Conservation (phyloP, 2,329 filamentous ascomycete species). For the Curvularia sp. region DNA sequence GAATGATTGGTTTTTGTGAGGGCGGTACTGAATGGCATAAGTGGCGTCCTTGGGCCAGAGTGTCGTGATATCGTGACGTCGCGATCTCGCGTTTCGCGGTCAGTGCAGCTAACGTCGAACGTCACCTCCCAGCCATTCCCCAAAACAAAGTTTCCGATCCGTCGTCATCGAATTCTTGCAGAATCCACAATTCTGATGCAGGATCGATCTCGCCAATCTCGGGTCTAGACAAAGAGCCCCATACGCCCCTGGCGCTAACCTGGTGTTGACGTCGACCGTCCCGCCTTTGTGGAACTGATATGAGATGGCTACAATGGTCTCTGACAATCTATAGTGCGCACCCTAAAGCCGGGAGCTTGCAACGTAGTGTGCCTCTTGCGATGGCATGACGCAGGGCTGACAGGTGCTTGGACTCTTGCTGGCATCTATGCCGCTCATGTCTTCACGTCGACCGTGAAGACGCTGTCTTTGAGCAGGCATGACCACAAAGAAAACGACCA, state of each 20-base stretch:
- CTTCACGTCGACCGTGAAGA: background rate
- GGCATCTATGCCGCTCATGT: background rate
- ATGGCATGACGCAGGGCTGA: slow-evolving; percentile 9
- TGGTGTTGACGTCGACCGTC: slow-evolving; percentile 32
- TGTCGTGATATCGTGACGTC: slow-evolving; percentile 19
- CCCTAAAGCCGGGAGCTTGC: background rate
- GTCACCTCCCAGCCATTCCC: slow-evolving; percentile 22
- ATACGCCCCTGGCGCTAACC: slow-evolving; percentile 33
- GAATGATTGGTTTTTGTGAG: background rate
- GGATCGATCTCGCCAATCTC: slow-evolving; percentile 37
- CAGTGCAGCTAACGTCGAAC: slow-evolving; percentile 19
- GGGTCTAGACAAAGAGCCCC: slow-evolving; percentile 21
- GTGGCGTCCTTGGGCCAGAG: background rate
- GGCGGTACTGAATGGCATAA: background rate
- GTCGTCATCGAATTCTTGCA: slow-evolving; percentile 26
- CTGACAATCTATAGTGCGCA: background rate
- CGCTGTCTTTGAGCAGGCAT: background rate
- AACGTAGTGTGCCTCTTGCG: background rate
- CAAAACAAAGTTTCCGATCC: slow-evolving; percentile 18
- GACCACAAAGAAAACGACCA: background rate
- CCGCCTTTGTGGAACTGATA: slow-evolving; percentile 6
- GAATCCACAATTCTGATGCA: slow-evolving; percentile 21
- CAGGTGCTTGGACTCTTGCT: background rate
- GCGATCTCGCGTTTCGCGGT: slow-evolving; percentile 31
- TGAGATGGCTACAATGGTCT: background rate